These are phyloP conservation scores for Pichia sp. DNA, from an alignment of 1,139 yeast species.

Conservation along the genomic window DNA sequence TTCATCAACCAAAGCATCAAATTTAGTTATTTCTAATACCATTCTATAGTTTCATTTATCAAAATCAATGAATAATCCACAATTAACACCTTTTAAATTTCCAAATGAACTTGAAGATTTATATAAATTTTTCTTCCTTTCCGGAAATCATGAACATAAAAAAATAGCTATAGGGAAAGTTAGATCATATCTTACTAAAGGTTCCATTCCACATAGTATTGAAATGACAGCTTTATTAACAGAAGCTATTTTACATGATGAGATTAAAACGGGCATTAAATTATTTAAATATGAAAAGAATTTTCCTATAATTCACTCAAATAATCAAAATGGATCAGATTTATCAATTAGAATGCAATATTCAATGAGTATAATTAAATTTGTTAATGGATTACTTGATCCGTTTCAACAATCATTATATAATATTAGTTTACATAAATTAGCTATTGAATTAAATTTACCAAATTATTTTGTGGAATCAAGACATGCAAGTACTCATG, in stretches of 20 bases:
- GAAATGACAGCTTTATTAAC: conserved; percentile 65
- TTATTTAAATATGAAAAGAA: conserved; percentile 4
- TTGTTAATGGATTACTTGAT: conserved; percentile 88
- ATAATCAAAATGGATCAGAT: conserved; percentile 8
- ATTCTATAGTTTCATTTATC: no score
- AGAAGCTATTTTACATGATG: conserved; percentile 47
- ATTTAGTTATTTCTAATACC: no score
- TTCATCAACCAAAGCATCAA: no score
- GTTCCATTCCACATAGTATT: conserved; percentile 72
- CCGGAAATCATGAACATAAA: conserved; percentile 1
- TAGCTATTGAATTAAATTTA: conserved; percentile 63
- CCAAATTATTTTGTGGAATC: conserved; percentile 86
- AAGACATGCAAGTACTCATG: conserved; percentile 91
- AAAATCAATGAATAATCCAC: conserved; percentile 9
- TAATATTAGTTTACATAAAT: conserved; percentile 70
- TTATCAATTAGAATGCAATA: conserved; percentile 43
- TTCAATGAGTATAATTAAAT: conserved; percentile 73
- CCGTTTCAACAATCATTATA: conserved; percentile 74
- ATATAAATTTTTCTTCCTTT: conserved; percentile 2
- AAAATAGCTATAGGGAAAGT: conserved; percentile 41
- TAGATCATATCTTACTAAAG: conserved; percentile 56
- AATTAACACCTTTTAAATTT: conserved; percentile 15
- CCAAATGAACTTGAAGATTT: conserved; percentile 10
- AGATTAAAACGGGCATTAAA: conserved; percentile 22
- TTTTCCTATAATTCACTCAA: conserved; percentile 1